phyloP scores from a whole-genome alignment of 495 filamentous ascomycete species.

The Hypoxylon rickii region DNA sequence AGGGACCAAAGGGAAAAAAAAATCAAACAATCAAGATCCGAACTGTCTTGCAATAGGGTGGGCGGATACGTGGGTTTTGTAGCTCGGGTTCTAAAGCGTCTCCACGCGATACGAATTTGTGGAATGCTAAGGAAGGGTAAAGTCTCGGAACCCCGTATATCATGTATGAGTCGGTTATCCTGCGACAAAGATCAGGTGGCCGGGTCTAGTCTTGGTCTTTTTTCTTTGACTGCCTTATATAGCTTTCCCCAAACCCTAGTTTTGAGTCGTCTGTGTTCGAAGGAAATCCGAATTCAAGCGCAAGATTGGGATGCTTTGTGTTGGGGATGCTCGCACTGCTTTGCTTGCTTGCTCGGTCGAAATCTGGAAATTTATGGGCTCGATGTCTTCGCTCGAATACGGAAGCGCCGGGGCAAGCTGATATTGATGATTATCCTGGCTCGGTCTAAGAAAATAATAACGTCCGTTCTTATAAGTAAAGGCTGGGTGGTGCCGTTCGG shows the following conservation, averaged over 20 bases:
- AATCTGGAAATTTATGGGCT: background rate
- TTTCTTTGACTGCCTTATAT: slow-evolving; percentile 6
- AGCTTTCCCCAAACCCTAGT: background rate
- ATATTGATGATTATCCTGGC: slow-evolving; percentile 21
- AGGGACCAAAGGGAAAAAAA: slow-evolving; percentile 12
- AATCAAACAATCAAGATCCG: slow-evolving; percentile 15
- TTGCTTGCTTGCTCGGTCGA: too few relatives aligned
- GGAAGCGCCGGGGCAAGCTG: slow-evolving; percentile 28
- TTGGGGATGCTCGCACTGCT: background rate
- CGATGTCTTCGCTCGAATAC: slow-evolving; percentile 10
- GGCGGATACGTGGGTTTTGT: slow-evolving; percentile 41
- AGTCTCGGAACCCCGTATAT: slow-evolving; percentile 39
- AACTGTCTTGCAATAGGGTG: slow-evolving; percentile 30
- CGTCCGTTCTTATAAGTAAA: background rate
- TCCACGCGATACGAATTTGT: slow-evolving; percentile 44
- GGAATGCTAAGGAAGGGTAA: slow-evolving; percentile 39
- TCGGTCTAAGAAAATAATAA: background rate
- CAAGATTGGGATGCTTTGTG: background rate
- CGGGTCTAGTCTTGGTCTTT: slow-evolving; percentile 16
- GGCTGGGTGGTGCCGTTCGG: slow-evolving; percentile 8
- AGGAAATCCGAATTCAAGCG: background rate
- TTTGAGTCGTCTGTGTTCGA: slow-evolving; percentile 1
- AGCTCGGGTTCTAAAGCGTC: slow-evolving; percentile 33
- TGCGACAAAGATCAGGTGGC: slow-evolving; percentile 33
- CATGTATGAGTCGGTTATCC: slow-evolving; percentile 34